Evolutionary conservation across 345 rosid species (phyloP), one percentile per base, ranked within the genome.

Genomic region (Eutrema japonicum): DNA sequence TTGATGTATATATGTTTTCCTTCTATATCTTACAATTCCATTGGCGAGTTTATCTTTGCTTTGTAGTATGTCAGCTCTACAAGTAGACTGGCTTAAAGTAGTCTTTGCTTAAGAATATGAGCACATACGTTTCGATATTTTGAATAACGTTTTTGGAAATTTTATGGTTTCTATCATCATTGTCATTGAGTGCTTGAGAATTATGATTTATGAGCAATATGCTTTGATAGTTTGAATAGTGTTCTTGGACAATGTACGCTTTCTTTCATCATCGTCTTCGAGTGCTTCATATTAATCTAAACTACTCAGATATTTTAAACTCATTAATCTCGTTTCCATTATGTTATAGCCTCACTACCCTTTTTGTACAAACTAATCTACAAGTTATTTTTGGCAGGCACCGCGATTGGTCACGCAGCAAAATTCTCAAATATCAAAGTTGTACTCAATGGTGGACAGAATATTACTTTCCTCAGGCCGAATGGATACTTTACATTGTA

Each of bases 401-500:
- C 78, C 29, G 88, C 78, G 27, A 77, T 87, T 82, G 90, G 87
- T 55, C 69, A 75, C 48, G 77, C 85, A 6, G 94, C 92, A 68
- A 90, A 86, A 80, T 62, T 82, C 72, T 86, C 98, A 18, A 88
- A 86, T 67, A 81, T 83, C 71, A 88, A 90, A 84, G 93, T 92
- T 77, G 47, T 90, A 27, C 96, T 95, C 71, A 87, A 90, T 75
- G 98, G 96, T 73, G 98, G 96, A 78, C 88, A 85, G 64, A 74
- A 45, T 27, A 68, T 83, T 76, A 90, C 96, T 62, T 95, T 84
- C 80, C 84, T 86, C 74, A 88, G 91, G 81, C 99, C 94, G 2
- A 97, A 95, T 83, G 99, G 99, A 86, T 92, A 87, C 76, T 95
- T 95, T 74, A 87, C 98, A 66, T 95, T 95, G 98, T 92, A 92